Conservation (phyloP, 1,139 yeast genomes). For the Kodamaea alishanica region DNA sequence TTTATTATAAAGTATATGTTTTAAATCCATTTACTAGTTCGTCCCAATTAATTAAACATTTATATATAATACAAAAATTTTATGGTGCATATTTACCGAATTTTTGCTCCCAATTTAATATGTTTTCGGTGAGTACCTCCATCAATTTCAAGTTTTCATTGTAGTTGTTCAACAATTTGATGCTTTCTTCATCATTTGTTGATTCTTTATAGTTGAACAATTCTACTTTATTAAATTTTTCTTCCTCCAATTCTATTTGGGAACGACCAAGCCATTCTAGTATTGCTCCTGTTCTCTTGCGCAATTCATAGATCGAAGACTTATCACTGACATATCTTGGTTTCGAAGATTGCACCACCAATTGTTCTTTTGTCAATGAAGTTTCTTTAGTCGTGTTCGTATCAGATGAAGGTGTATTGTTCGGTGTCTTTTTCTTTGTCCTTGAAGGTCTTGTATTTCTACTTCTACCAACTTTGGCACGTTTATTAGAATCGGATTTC, state of each 20-base stretch:
- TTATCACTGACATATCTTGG: conserved; percentile 80
- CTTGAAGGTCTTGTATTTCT: conserved; percentile 9
- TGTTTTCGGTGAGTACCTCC: conserved; percentile 66
- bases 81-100: conserved; percentile 56
- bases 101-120: conserved; percentile 74
- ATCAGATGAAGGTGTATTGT: too few relatives aligned
- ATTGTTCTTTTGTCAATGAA: conserved; percentile 33
- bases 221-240: conserved; percentile 54
- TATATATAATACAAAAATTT: conserved; percentile 1
- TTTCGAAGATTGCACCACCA: conserved; percentile 63
- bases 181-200: conserved; percentile 31
- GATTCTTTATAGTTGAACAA: conserved; percentile 32
- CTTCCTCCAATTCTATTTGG: conserved; percentile 73
- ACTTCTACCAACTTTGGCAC: neutral
- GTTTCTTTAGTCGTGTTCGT: conserved; percentile 4
- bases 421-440: conserved; percentile 8
- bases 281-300: conserved; percentile 84
- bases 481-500: conserved; percentile 10
- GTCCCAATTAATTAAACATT: neutral
- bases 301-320: conserved; percentile 73
- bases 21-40: neutral
- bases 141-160: conserved; percentile 59
- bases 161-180: conserved; percentile 39
- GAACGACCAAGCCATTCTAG: conserved; percentile 86
- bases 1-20: conserved; percentile 14